A percentile compares a stretch with the other conserved stretches of the same genome.
Conservation (phyloP, 371 early-diverging fungal species). For the Mortierella sp. region DNA sequence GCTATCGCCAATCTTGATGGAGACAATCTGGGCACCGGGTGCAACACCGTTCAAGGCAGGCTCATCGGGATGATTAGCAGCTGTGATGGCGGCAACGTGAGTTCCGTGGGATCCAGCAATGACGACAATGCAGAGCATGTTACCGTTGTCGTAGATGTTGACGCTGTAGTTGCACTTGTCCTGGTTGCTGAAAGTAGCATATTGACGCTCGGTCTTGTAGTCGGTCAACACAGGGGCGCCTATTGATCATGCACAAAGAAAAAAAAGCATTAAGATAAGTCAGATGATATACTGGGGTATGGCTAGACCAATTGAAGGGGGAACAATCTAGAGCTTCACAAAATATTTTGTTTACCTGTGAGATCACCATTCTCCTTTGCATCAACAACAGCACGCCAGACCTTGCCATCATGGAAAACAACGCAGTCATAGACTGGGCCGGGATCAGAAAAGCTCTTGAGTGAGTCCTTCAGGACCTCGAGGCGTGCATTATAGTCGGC, state of each 20-base stretch:
- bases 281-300: background rate
- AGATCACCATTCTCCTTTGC: slow-evolving; percentile 85
- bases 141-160: slow-evolving; percentile 92
- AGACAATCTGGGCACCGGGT: slow-evolving; percentile 93
- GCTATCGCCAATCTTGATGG: slow-evolving; percentile 94
- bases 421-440: slow-evolving; percentile 89
- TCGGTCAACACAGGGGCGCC: slow-evolving; percentile 76
- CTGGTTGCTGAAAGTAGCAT: slow-evolving; percentile 80
- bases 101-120: slow-evolving; percentile 90
- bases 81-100: slow-evolving; percentile 93
- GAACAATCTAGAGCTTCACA: background rate
- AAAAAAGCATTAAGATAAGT: background rate
- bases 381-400: slow-evolving; percentile 91
- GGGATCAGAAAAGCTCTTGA: slow-evolving; percentile 79
- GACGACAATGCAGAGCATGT: slow-evolving; percentile 81
- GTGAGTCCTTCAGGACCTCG: slow-evolving; percentile 73
- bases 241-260: background rate
- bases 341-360: slow-evolving; percentile 58
- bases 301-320: background rate
- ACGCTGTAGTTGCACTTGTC: slow-evolving; percentile 90
- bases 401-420: slow-evolving; percentile 87
- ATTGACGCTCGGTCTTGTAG: slow-evolving; percentile 82
- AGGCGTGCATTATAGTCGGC: slow-evolving; percentile 78
- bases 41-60: slow-evolving; percentile 91
- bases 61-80: slow-evolving; percentile 87